These are phyloP conservation scores for Marasmius oreades DNA, from an alignment of 1,284 basidiomycete genomes.

Conservation along the genomic window DNA sequence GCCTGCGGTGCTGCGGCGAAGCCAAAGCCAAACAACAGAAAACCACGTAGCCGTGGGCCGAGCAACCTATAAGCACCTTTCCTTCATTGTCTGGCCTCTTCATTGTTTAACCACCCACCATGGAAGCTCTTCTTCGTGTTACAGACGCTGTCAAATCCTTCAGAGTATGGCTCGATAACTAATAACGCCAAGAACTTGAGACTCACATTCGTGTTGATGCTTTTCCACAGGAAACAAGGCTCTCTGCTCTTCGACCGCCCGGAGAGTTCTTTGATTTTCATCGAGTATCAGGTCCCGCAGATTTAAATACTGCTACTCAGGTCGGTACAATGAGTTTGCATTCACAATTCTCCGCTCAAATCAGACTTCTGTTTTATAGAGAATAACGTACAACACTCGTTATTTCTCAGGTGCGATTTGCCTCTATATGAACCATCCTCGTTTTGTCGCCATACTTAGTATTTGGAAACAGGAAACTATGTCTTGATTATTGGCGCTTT, in stretches of 20 bases:
- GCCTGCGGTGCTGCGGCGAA: slow-evolving; percentile 1
- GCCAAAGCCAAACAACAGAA: neutral
- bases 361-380: slow-evolving; percentile 37
- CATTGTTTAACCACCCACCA: slow-evolving; percentile 24
- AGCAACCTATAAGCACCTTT: slow-evolving; percentile 1
- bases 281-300: slow-evolving; percentile 78
- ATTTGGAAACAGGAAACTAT: slow-evolving; percentile 69
- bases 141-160: slow-evolving; percentile 72
- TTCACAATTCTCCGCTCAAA: slow-evolving; percentile 2
- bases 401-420: slow-evolving; percentile 73
- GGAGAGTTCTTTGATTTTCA: slow-evolving; percentile 89
- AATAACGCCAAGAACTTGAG: neutral
- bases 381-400: slow-evolving; percentile 93
- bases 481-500: slow-evolving; percentile 78
- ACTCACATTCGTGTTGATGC: neutral
- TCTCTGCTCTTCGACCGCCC: slow-evolving; percentile 78
- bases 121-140: slow-evolving; percentile 61
- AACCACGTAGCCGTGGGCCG: neutral
- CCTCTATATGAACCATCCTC: neutral
- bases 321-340: slow-evolving; percentile 37
- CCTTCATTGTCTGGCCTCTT: neutral
- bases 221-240: slow-evolving; percentile 66
- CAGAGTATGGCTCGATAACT: slow-evolving; percentile 43
- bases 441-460: neutral
- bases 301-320: slow-evolving; percentile 66